Percentiles rank a stretch among this genome's conserved stretches.
phyloP scores from a whole-genome alignment of 495 filamentous ascomycete species.

The Aspergillus leporis region DNA sequence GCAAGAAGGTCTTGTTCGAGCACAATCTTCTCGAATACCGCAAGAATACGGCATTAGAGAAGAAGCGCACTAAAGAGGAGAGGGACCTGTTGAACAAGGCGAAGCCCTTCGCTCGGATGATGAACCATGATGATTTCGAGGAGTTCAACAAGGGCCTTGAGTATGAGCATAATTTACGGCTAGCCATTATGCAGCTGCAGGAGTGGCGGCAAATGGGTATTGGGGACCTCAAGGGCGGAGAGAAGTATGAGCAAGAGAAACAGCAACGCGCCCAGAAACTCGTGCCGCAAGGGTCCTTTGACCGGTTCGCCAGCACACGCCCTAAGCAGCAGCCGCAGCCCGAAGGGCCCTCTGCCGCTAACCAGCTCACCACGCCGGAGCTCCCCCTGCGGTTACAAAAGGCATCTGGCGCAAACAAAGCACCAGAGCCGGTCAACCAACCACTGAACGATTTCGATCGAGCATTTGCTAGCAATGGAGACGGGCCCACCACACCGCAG shows the following conservation, averaged over 20 bases:
- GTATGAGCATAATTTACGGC: constrained; percentile 85
- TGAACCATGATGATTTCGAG: constrained; percentile 90
- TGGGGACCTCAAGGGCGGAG: constrained; percentile 77
- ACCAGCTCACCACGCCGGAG: constrained; percentile 73
- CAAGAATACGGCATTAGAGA: constrained; percentile 82
- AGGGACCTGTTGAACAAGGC: constrained; percentile 84
- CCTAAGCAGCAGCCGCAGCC: constrained; percentile 55
- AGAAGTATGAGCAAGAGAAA: constrained; percentile 96
- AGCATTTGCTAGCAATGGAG: constrained; percentile 44
- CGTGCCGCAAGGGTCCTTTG: constrained; percentile 73
- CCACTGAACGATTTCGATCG: constrained; percentile 46
- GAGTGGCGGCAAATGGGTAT: constrained; percentile 90
- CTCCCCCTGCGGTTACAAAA: constrained; percentile 61
- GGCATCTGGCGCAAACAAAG: constrained; percentile 34
- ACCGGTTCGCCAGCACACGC: constrained; percentile 67
- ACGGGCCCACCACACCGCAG: constrained; percentile 36
- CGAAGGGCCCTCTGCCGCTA: constrained; percentile 71
- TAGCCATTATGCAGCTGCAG: constrained; percentile 87
- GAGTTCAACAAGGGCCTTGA: constrained; percentile 78
- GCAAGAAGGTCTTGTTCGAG: constrained; percentile 96
- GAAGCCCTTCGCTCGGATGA: constrained; percentile 95
- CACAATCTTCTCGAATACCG: constrained; percentile 90
- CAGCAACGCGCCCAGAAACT: constrained; percentile 67
- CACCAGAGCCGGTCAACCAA: constrained; percentile 31
- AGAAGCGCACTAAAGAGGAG: constrained; percentile 96